A percentile compares a stretch with the other conserved stretches of the same genome.
phyloP scores from a whole-genome alignment of 306 rosid species.

The Hylodesmum podocarpum region DNA sequence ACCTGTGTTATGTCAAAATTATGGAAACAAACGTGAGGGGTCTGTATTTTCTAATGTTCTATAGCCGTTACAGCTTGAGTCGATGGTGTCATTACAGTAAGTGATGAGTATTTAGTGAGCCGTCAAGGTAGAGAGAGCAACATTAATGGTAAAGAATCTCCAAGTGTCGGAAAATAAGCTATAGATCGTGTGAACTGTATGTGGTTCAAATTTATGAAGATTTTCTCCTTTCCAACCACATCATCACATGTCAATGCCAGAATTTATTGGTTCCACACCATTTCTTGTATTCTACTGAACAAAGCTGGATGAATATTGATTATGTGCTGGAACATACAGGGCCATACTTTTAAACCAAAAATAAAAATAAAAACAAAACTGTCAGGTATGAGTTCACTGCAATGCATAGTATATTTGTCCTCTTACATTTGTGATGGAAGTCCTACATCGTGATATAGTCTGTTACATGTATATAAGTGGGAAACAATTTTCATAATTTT shows the following conservation, averaged over 20 bases:
- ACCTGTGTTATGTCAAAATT: not conserved
- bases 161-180: not conserved
- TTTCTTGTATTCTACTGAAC: not conserved
- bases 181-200: not conserved
- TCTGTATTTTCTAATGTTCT: not conserved
- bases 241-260: constrained; percentile 25
- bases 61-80: not conserved
- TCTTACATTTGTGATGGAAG: no score
- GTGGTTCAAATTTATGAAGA: not conserved
- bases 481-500: no score
- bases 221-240: constrained; percentile 22
- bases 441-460: no score
- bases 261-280: constrained; percentile 12
- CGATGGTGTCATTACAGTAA: not conserved
- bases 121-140: constrained; percentile 39
- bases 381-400: not conserved
- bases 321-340: not conserved
- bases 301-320: not conserved
- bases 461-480: no score
- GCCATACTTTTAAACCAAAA: not conserved
- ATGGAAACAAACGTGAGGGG: not conserved
- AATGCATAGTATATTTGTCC: not conserved
- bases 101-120: constrained; percentile 43
- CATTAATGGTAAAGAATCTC: constrained; percentile 32
- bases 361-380: no score